Percentiles rank a stretch among this genome's conserved stretches.
Evolutionary conservation across 352 stramenopile genomes (phyloP).

Genomic region (Phytophthora rubi): DNA sequence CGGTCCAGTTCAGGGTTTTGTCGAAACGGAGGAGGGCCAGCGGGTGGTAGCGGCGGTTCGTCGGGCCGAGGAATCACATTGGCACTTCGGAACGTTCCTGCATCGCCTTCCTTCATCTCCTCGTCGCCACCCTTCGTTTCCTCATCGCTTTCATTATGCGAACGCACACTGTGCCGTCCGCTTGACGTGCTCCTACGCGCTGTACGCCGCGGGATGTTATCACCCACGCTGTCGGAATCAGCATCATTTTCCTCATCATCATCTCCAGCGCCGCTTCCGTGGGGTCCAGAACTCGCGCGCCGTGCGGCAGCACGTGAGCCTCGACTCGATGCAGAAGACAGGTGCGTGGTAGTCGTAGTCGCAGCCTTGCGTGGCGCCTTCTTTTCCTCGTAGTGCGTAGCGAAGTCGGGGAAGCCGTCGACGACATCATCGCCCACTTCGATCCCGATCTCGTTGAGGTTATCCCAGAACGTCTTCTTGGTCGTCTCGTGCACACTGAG

Average conservation of each 20-base stretch:
- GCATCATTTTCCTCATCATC: slow-evolving; percentile 25
- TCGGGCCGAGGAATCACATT: slow-evolving; percentile 5
- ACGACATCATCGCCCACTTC: slow-evolving; percentile 56
- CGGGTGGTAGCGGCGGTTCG: slow-evolving; percentile 34
- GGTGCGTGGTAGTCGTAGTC: background rate
- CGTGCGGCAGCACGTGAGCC: slow-evolving; percentile 22
- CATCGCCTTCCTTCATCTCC: slow-evolving; percentile 3
- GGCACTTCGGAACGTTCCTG: background rate
- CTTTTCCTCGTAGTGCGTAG: slow-evolving; percentile 55
- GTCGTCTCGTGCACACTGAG: slow-evolving; percentile 45
- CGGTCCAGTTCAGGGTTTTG: slow-evolving; percentile 44
- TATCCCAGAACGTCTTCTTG: slow-evolving; percentile 66
- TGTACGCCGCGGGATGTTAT: slow-evolving; percentile 28
- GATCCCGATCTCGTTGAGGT: slow-evolving; percentile 73
- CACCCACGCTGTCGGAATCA: slow-evolving; percentile 23
- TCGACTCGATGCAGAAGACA: slow-evolving; percentile 26
- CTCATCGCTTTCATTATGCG: slow-evolving; percentile 39
- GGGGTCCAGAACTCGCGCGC: slow-evolving; percentile 15
- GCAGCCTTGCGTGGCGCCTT: slow-evolving; percentile 33
- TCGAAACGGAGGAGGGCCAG: slow-evolving; percentile 32
- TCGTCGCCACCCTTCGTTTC: slow-evolving; percentile 24
- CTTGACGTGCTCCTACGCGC: slow-evolving; percentile 41
- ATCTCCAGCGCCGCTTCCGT: slow-evolving; percentile 16
- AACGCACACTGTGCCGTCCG: slow-evolving; percentile 26
- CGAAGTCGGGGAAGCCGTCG: slow-evolving; percentile 61